Percentiles rank a stretch among this genome's conserved stretches.
Evolutionary conservation across 176 grass and related monocot genomes (phyloP).

Genomic region (Aegilops speltoides): DNA sequence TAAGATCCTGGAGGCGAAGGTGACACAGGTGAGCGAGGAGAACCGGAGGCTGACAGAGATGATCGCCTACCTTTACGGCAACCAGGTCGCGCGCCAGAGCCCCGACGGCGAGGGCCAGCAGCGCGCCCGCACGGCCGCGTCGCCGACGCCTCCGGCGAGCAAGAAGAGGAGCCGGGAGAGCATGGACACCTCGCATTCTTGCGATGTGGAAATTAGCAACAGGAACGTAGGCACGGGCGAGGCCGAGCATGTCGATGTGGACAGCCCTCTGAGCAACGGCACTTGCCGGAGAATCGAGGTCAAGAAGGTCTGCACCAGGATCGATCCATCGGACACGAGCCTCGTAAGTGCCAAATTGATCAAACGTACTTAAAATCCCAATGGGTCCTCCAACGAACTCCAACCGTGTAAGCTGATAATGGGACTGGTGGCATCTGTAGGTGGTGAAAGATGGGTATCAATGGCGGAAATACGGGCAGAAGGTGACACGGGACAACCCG

Average conservation of each 20-base stretch:
- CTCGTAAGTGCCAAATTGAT: conserved; percentile 43
- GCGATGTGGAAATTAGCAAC: background rate
- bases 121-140: background rate
- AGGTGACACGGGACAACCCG: conserved; percentile 90
- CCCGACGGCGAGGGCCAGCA: background rate
- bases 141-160: background rate
- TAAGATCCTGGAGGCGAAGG: conserved; percentile 43
- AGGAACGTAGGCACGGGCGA: background rate
- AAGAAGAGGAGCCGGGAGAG: conserved; percentile 55
- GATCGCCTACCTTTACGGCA: conserved; percentile 34
- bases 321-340: conserved; percentile 55
- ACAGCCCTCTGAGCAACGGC: conserved; percentile 37
- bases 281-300: conserved; percentile 46
- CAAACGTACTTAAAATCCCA: background rate
- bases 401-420: background rate
- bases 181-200: conserved; percentile 7
- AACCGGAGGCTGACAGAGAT: conserved; percentile 56
- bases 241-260: conserved; percentile 14
- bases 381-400: background rate
- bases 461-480: conserved; percentile 97
- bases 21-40: conserved; percentile 65
- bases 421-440: background rate
- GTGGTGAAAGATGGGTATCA: conserved; percentile 86
- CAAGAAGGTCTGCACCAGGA: conserved; percentile 36
- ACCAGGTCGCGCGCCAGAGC: background rate